Percentiles rank a stretch among this genome's conserved stretches.
Evolutionary conservation across 768 basidiomycete species (phyloP).

Genomic region (Pholiota microspora): DNA sequence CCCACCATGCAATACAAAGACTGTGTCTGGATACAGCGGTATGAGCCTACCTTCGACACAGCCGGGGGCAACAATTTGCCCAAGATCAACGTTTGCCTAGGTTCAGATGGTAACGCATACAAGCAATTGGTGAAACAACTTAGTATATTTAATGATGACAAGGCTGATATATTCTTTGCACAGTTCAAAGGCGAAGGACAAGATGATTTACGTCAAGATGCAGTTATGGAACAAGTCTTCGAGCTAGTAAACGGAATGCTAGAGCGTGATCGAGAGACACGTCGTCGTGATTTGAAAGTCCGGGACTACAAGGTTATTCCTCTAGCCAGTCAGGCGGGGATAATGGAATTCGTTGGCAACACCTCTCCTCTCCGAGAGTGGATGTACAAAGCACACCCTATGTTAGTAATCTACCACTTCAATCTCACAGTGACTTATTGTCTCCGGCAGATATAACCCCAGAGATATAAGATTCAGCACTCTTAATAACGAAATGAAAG

Average conservation of each 20-base stretch:
- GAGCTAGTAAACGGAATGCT: conserved; percentile 83
- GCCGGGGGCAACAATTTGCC: conserved; percentile 84
- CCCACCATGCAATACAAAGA: conserved; percentile 62
- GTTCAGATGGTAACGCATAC: conserved; percentile 61
- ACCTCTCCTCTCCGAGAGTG: conserved; percentile 65
- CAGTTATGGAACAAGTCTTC: conserved; percentile 99
- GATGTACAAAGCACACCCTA: conserved; percentile 61
- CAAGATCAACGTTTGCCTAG: conserved; percentile 74
- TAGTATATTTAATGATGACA: neutral
- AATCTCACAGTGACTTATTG: neutral
- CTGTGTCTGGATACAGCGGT: conserved; percentile 69
- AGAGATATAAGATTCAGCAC: conserved; percentile 42
- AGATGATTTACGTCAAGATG: conserved; percentile 95
- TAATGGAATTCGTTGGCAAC: conserved; percentile 88
- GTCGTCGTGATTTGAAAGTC: conserved; percentile 67
- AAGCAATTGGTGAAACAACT: conserved; percentile 69
- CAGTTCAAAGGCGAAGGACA: conserved; percentile 91
- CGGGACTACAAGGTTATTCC: conserved; percentile 91
- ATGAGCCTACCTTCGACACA: conserved; percentile 52
- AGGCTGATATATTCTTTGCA: conserved; percentile 4
- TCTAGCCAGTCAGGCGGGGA: conserved; percentile 72
- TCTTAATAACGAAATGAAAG: conserved; percentile 24
- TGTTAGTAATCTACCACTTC: conserved; percentile 29
- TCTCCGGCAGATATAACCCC: conserved; percentile 58
- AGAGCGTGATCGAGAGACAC: conserved; percentile 69